These are phyloP conservation scores for Eutypa lata DNA, from an alignment of 2,329 filamentous ascomycete genomes.

Conservation along the genomic window DNA sequence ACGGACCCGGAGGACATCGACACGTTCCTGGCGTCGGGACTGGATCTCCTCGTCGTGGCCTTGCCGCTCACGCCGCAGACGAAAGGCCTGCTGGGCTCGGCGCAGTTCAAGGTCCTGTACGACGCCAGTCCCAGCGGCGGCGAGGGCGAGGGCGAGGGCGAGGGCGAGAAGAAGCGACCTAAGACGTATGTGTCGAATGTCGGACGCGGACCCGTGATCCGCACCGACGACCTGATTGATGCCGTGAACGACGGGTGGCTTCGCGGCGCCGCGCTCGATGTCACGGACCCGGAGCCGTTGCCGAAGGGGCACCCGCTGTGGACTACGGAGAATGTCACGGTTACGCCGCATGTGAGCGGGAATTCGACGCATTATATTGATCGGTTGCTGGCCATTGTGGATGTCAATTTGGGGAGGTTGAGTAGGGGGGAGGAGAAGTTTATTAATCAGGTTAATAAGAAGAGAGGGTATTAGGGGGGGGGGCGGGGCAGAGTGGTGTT, in stretches of 20 bases:
- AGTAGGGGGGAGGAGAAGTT: constrained; percentile 25
- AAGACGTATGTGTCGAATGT: constrained; percentile 62
- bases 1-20: constrained; percentile 28
- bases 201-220: constrained; percentile 45
- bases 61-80: constrained; percentile 39
- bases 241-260: constrained; percentile 42
- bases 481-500: too few species aligned
- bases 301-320: constrained; percentile 61
- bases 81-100: constrained; percentile 37
- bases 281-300: constrained; percentile 68
- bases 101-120: constrained; percentile 34
- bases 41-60: constrained; percentile 40
- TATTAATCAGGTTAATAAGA: constrained; percentile 28
- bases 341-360: constrained; percentile 37
- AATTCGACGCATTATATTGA: constrained; percentile 22
- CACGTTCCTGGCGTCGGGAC: constrained; percentile 38
- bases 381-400: constrained; percentile 23
- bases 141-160: not conserved
- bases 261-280: constrained; percentile 63
- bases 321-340: constrained; percentile 58
- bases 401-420: constrained; percentile 24
- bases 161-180: constrained; percentile 4
- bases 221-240: constrained; percentile 47
- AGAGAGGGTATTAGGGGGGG: constrained; percentile 24
- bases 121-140: constrained; percentile 2